A percentile compares a stretch with the other conserved stretches of the same genome.
Evolutionary conservation across 495 filamentous ascomycete genomes (phyloP).

Genomic region (Lentithecium fluviatile): DNA sequence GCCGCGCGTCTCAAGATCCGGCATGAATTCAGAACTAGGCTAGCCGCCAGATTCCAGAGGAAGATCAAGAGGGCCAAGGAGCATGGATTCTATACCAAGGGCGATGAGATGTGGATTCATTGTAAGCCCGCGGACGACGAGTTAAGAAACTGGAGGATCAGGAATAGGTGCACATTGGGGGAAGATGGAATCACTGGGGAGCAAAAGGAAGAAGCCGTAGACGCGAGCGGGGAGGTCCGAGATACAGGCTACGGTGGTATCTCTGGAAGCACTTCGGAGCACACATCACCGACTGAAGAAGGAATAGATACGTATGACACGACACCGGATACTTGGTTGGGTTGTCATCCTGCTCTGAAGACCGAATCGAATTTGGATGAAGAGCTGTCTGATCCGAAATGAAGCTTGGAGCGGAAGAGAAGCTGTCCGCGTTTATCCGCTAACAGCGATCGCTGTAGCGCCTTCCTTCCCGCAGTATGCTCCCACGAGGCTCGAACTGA

Average conservation of each 20-base stretch:
- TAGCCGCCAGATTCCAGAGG: conserved; percentile 40
- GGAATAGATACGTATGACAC: conserved; percentile 29
- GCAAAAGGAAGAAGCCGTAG: not conserved
- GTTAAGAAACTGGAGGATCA: conserved; percentile 44
- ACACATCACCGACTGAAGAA: conserved; percentile 36
- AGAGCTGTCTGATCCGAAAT: too few relatives aligned
- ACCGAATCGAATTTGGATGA: not conserved
- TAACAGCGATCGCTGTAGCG: too few relatives aligned
- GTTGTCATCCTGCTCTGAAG: conserved; percentile 1
- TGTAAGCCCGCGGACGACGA: conserved; percentile 51
- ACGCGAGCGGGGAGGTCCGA: conserved; percentile 36
- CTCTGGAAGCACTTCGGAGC: too few relatives aligned
- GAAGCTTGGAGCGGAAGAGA: too few relatives aligned
- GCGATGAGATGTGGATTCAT: conserved; percentile 54
- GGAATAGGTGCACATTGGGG: not conserved
- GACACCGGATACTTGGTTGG: conserved; percentile 5
- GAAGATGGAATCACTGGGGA: not conserved
- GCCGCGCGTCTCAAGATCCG: conserved; percentile 50
- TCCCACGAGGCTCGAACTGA: too few relatives aligned
- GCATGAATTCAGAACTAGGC: conserved; percentile 48
- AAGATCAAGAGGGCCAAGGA: conserved; percentile 26
- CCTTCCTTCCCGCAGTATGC: too few relatives aligned
- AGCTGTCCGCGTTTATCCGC: too few relatives aligned
- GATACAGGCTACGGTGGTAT: not conserved
- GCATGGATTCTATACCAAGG: conserved; percentile 36